These are phyloP conservation scores for Metschnikowia bowlesiae DNA, from an alignment of 805 yeast species.

Conservation along the genomic window DNA sequence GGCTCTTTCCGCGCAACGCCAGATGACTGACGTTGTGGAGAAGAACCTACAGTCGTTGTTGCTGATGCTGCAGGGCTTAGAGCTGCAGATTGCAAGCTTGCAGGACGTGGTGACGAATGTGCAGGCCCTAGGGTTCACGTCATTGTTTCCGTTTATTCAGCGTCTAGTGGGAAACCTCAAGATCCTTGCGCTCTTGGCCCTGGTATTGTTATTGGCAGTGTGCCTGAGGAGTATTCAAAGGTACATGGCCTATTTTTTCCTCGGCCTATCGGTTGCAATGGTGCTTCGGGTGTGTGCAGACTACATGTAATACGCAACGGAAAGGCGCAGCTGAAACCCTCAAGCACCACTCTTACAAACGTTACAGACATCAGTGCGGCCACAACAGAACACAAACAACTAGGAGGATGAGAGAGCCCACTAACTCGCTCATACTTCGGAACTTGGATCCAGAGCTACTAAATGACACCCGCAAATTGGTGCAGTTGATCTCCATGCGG, in stretches of 20 bases:
- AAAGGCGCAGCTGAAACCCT: not conserved
- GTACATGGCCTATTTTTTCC: not conserved
- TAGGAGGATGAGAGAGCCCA: slow-evolving; percentile 5
- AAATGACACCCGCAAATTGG: slow-evolving; percentile 25
- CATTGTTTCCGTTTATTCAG: not conserved
- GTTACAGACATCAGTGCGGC: not conserved
- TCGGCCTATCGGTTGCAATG: not conserved
- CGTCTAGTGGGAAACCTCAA: not conserved
- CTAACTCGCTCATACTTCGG: slow-evolving; percentile 36
- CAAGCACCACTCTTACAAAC: not conserved
- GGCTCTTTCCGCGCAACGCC: not conserved
- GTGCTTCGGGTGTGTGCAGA: slow-evolving; percentile 1
- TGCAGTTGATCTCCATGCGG: slow-evolving; percentile 21
- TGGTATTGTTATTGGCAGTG: not conserved
- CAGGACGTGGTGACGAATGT: slow-evolving; percentile 3
- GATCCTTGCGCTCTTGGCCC: not conserved
- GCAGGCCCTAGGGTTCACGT: not conserved
- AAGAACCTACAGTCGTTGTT: not conserved
- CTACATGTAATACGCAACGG: not conserved
- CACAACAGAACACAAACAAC: not conserved
- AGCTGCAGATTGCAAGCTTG: not conserved
- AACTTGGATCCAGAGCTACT: slow-evolving; percentile 20
- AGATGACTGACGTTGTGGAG: not conserved
- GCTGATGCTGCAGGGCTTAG: not conserved
- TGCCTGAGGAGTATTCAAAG: not conserved